Evolutionary conservation across 2,329 filamentous ascomycete species (phyloP), one percentile per base, ranked within the genome.

Genomic region (Zymoseptoria crescenta): DNA sequence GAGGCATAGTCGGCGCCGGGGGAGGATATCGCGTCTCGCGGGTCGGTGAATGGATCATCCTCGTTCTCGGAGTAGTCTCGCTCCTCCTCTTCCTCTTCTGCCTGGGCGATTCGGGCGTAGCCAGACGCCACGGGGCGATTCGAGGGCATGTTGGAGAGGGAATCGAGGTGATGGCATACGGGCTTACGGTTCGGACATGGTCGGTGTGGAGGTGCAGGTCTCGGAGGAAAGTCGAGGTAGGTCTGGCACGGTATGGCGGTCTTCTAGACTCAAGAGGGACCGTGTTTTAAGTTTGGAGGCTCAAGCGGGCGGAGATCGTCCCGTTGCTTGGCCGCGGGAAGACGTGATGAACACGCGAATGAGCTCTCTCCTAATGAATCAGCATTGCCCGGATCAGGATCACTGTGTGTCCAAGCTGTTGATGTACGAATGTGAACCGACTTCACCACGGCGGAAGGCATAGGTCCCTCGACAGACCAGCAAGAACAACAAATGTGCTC

Each of bases 31-130:
- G 73, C 68, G 60, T 56, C 41, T 20, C 61, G 45, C 6, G 64
- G 57, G 45, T 67, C 65, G 55, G 57, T 58, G 54, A 69, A 69
- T 21, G 67, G 68, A 52, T 72, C 68, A 50, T 75, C 74, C 30
- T 78, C 75, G 54, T 77, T 73, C 49, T 73, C 69, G 49, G 72
- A 73, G 63, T 74, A 74, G 55, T 70, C 63, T 49, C 69, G 67
- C 55, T 67, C 65, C 52, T 79, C 77, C 55, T 75, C 73, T 62
- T 80, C 78, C 64, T 80, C 77, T 62, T 80, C 78, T 51, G 77
- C 77, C 66, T 80, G 78, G n/a, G 77, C 78, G 64, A 81, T 79
- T 52, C 77, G 75, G 51, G 77, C 79, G 64, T 81, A 81, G 54
- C 79, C 79, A 10, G 78, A 80, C 16, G 74, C 79, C 6, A 76